A percentile compares a stretch with the other conserved stretches of the same genome.
Evolutionary conservation across 176 grass and related monocot genomes (phyloP).

Genomic region (Metroxylon sagu): DNA sequence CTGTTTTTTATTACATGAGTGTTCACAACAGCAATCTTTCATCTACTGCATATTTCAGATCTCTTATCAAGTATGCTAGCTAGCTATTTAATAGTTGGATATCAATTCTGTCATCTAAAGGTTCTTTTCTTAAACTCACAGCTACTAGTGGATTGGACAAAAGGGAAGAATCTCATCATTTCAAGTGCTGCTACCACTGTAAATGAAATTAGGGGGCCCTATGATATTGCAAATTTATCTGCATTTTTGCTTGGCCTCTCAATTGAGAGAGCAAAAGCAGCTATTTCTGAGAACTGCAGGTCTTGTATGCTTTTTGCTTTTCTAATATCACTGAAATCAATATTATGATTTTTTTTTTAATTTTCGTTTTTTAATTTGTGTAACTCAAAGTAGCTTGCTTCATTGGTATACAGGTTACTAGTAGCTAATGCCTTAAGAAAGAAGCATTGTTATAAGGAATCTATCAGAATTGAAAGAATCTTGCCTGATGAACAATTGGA

Average conservation of each 20-base stretch:
- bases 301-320: constrained; percentile 11
- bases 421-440: constrained; percentile 57
- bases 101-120: neutral
- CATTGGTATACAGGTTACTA: constrained; percentile 31
- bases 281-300: constrained; percentile 66
- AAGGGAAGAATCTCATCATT: constrained; percentile 79
- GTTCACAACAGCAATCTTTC: too few relatives aligned
- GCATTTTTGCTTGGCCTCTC: constrained; percentile 68
- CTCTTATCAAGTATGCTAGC: neutral
- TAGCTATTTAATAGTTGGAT: neutral
- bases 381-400: too few relatives aligned
- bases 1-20: too few relatives aligned
- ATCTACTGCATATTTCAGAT: neutral
- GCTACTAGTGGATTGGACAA: constrained; percentile 70
- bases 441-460: constrained; percentile 87
- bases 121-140: constrained; percentile 8
- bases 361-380: neutral
- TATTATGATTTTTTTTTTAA: neutral
- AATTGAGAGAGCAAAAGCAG: constrained; percentile 57
- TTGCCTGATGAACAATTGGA: constrained; percentile 36
- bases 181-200: constrained; percentile 62
- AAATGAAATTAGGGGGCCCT: constrained; percentile 64
- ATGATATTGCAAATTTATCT: constrained; percentile 62
- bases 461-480: constrained; percentile 63
- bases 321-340: constrained; percentile 11